Percentiles rank a stretch among this genome's conserved stretches.
Conservation (phyloP, 371 early-diverging fungal species). For the Dichotomocladium elegans region DNA sequence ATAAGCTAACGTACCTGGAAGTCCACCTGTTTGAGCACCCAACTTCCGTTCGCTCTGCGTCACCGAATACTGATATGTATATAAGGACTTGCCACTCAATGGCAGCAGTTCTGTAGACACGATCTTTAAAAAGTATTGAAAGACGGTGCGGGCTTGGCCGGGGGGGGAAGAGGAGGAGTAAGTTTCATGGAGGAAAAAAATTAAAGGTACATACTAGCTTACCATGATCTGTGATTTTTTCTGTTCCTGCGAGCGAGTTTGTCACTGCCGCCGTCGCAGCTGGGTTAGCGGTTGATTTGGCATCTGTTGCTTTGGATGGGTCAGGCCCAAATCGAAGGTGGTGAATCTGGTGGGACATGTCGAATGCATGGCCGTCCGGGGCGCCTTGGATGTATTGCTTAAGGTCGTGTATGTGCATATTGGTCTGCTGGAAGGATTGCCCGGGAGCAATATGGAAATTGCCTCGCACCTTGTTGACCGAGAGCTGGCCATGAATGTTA, state of each 20-base stretch:
- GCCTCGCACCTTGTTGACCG: slow-evolving; percentile 89
- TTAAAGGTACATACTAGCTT: neutral
- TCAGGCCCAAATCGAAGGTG: slow-evolving; percentile 76
- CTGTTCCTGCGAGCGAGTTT: slow-evolving; percentile 77
- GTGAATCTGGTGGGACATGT: slow-evolving; percentile 85
- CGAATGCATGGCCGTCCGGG: slow-evolving; percentile 23
- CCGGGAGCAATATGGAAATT: slow-evolving; percentile 95
- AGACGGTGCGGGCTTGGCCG: slow-evolving; percentile 18
- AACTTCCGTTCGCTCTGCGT: slow-evolving; percentile 73
- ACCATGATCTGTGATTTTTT: slow-evolving; percentile 46
- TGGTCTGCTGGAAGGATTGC: slow-evolving; percentile 70
- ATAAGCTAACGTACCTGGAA: slow-evolving; percentile 45
- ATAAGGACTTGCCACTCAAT: slow-evolving; percentile 55
- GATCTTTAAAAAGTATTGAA: slow-evolving; percentile 60
- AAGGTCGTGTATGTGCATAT: slow-evolving; percentile 86
- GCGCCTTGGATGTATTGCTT: slow-evolving; percentile 46
- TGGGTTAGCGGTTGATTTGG: slow-evolving; percentile 1
- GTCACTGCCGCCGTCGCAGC: slow-evolving; percentile 50
- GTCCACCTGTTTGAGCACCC: slow-evolving; percentile 23
- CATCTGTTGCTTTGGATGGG: slow-evolving; percentile 6
- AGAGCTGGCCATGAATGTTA: slow-evolving; percentile 68
- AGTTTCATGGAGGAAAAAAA: slow-evolving; percentile 1
- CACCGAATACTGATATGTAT: slow-evolving; percentile 93
- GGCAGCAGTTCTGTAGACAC: slow-evolving; percentile 83
- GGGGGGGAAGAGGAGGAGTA: neutral